phyloP scores from a whole-genome alignment of 2,329 filamentous ascomycete species.

The Fusarium tricinctum region DNA sequence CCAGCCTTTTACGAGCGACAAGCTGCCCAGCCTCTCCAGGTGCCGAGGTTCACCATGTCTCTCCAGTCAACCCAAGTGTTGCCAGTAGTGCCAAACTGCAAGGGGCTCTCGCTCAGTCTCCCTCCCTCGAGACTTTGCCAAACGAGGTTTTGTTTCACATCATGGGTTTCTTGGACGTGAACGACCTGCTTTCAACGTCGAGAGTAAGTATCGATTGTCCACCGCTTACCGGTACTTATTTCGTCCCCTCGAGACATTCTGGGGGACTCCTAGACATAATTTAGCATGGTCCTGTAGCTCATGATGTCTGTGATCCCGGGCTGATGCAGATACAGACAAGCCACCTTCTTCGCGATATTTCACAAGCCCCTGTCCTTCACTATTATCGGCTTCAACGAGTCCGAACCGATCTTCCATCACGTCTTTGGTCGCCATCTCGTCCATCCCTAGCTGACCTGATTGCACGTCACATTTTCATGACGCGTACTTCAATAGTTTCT shows the following conservation, averaged over 20 bases:
- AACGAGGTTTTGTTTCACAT: slow-evolving; percentile 71
- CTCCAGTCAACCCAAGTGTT: background rate
- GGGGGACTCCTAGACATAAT: background rate
- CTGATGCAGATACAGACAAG: slow-evolving; percentile 63
- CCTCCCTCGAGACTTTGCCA: slow-evolving; percentile 61
- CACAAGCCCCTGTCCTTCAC: slow-evolving; percentile 75
- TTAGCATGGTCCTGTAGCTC: slow-evolving; percentile 1
- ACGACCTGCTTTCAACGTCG: slow-evolving; percentile 68
- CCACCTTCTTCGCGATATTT: slow-evolving; percentile 72
- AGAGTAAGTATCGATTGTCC: slow-evolving; percentile 61
- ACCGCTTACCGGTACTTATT: slow-evolving; percentile 10
- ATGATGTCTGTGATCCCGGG: slow-evolving; percentile 19
- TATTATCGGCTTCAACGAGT: slow-evolving; percentile 70
- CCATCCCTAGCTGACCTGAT: slow-evolving; percentile 74
- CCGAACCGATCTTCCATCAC: slow-evolving; percentile 66
- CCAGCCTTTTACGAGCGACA: slow-evolving; percentile 29
- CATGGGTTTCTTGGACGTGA: slow-evolving; percentile 68
- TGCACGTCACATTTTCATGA: slow-evolving; percentile 75
- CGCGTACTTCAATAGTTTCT: slow-evolving; percentile 74
- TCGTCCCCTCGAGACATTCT: background rate
- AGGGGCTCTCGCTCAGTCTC: slow-evolving; percentile 6
- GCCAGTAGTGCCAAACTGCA: slow-evolving; percentile 1
- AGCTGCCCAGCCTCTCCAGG: slow-evolving; percentile 16
- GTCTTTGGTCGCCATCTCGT: slow-evolving; percentile 69
- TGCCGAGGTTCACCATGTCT: slow-evolving; percentile 5